Percentiles rank a stretch among this genome's conserved stretches.
These are phyloP conservation scores for Amylocarpus encephaloides DNA, from an alignment of 2,329 filamentous ascomycete species.

Conservation along the genomic window DNA sequence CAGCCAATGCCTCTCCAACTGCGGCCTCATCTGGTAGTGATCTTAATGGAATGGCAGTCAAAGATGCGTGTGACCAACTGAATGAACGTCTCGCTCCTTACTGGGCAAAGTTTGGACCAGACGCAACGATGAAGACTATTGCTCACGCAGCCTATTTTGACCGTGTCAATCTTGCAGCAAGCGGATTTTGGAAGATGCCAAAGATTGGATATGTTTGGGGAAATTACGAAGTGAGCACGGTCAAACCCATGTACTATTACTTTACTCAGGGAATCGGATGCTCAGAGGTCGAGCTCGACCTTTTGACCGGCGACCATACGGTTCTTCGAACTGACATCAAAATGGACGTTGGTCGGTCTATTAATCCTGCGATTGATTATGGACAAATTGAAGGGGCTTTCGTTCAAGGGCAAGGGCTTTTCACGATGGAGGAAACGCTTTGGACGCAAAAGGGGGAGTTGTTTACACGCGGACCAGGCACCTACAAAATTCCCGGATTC, in stretches of 20 bases:
- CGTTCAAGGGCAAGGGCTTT: slow-evolving; percentile 69
- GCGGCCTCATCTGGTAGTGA: slow-evolving; percentile 90
- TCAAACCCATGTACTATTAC: slow-evolving; percentile 78
- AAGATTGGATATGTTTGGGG: slow-evolving; percentile 94
- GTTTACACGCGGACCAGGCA: slow-evolving; percentile 60
- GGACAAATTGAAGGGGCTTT: slow-evolving; percentile 79
- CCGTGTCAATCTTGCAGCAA: slow-evolving; percentile 85
- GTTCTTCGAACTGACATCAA: slow-evolving; percentile 83
- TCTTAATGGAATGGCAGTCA: slow-evolving; percentile 91
- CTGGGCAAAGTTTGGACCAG: slow-evolving; percentile 68
- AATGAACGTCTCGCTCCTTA: slow-evolving; percentile 82
- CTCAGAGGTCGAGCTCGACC: slow-evolving; percentile 86
- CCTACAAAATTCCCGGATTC: slow-evolving; percentile 86
- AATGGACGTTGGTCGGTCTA: slow-evolving; percentile 80
- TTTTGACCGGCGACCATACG: slow-evolving; percentile 86
- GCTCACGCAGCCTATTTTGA: slow-evolving; percentile 91
- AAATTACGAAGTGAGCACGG: slow-evolving; percentile 67
- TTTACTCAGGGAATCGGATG: slow-evolving; percentile 91
- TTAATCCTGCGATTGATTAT: slow-evolving; percentile 67
- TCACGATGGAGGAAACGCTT: slow-evolving; percentile 67
- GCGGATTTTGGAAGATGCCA: slow-evolving; percentile 93
- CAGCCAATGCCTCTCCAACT: slow-evolving; percentile 84
- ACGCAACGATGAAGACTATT: slow-evolving; percentile 76
- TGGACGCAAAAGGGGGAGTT: slow-evolving; percentile 56
- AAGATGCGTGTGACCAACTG: slow-evolving; percentile 81